A percentile compares a stretch with the other conserved stretches of the same genome.
Conservation (phyloP, 371 early-diverging fungal genomes). For the Mucor sp. region DNA sequence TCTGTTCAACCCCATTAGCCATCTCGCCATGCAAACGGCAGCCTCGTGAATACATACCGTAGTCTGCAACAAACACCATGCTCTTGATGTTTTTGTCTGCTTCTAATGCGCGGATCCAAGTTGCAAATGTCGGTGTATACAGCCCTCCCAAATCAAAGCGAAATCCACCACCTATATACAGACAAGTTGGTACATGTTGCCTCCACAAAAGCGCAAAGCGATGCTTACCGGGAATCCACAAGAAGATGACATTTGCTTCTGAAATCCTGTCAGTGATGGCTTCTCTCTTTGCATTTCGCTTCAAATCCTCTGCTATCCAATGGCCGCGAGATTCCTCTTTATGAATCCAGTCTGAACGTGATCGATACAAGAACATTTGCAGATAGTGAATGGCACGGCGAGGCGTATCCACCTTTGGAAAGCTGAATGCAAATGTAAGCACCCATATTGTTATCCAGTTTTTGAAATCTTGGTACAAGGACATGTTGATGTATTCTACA, state of each 20-base stretch:
- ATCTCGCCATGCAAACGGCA: background rate
- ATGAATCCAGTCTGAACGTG: constrained; percentile 24
- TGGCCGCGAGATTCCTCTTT: constrained; percentile 18
- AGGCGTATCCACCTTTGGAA: constrained; percentile 14
- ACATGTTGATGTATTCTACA: constrained; percentile 4
- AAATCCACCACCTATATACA: constrained; percentile 41
- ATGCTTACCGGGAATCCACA: constrained; percentile 48
- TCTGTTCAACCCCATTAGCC: constrained; percentile 10
- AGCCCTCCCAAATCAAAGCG: constrained; percentile 35
- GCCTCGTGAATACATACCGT: constrained; percentile 24
- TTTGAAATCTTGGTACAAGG: constrained; percentile 16
- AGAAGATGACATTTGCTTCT: constrained; percentile 32
- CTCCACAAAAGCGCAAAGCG: background rate
- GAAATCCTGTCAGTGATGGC: constrained; percentile 33
- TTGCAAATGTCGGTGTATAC: constrained; percentile 35
- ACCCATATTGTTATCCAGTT: constrained; percentile 15
- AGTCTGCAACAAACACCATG: constrained; percentile 40
- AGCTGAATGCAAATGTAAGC: constrained; percentile 19
- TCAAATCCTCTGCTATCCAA: constrained; percentile 41
- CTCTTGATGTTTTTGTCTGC: constrained; percentile 43
- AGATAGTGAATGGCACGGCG: constrained; percentile 14
- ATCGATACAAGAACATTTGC: constrained; percentile 17
- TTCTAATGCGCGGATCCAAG: constrained; percentile 39
- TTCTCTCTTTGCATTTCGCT: constrained; percentile 36
- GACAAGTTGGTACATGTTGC: background rate